Evolutionary conservation across 139 green algal genomes (phyloP).

Genomic region (Dunaliella primolecta): DNA sequence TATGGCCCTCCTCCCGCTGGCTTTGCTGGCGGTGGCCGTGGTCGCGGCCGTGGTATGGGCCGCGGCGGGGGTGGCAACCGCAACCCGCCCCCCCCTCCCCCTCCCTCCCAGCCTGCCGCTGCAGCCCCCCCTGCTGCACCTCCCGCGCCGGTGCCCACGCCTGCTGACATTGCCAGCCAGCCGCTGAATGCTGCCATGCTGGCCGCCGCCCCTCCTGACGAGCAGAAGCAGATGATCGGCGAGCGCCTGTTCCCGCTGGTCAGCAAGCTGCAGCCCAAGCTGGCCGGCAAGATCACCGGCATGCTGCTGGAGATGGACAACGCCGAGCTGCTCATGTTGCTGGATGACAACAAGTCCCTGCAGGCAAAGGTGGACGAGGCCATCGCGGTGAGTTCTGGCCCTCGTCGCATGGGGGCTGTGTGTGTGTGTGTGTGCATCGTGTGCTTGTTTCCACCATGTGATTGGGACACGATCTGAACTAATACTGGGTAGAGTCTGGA

Average conservation of each 20-base stretch:
- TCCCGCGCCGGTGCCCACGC: not conserved
- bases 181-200: slow-evolving; percentile 64
- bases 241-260: slow-evolving; percentile 83
- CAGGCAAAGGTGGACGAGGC: slow-evolving; percentile 85
- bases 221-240: slow-evolving; percentile 89
- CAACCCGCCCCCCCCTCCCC: not conserved
- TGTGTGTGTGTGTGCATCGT: not conserved
- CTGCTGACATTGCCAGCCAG: slow-evolving; percentile 21
- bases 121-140: slow-evolving; percentile 14
- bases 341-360: slow-evolving; percentile 74
- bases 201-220: slow-evolving; percentile 70
- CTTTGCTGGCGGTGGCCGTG: slow-evolving; percentile 20
- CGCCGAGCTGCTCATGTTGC: slow-evolving; percentile 82
- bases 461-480: too few species aligned
- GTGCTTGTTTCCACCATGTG: too few species aligned
- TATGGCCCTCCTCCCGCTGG: slow-evolving; percentile 17
- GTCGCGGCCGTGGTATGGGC: slow-evolving; percentile 19
- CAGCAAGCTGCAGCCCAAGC: slow-evolving; percentile 60
- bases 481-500: too few species aligned
- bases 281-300: slow-evolving; percentile 92
- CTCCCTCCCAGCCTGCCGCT: not conserved
- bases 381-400: slow-evolving; percentile 54
- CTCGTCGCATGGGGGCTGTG: not conserved
- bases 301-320: slow-evolving; percentile 97
- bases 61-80: not conserved